A percentile compares a stretch with the other conserved stretches of the same genome.
Evolutionary conservation across 176 grass and related monocot species (phyloP).

Genomic region (Carex kokanica): DNA sequence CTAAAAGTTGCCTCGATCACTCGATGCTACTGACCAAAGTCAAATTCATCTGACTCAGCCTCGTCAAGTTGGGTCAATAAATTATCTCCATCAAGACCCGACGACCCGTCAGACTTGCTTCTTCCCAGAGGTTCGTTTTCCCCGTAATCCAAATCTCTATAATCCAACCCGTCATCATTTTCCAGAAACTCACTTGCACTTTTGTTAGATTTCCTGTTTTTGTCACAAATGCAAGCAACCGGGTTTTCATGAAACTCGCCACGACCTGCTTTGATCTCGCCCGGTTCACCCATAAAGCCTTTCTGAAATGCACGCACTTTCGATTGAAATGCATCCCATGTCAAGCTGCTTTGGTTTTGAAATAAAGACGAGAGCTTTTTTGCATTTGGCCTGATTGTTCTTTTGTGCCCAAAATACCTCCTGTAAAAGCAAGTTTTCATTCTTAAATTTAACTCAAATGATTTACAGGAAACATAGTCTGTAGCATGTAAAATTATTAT

Average conservation of each 20-base stretch:
- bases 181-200: constrained; percentile 32
- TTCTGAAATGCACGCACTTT: constrained; percentile 66
- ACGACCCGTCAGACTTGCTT: constrained; percentile 37
- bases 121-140: constrained; percentile 54
- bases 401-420: constrained; percentile 98
- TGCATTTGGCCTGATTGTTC: constrained; percentile 88
- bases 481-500: background rate
- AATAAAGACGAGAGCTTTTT: constrained; percentile 86
- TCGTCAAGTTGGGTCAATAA: constrained; percentile 30
- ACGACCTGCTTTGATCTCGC: constrained; percentile 76
- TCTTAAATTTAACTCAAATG: constrained; percentile 31
- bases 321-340: constrained; percentile 77
- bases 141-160: constrained; percentile 81
- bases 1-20: background rate
- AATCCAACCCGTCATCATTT: constrained; percentile 43
- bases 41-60: constrained; percentile 40
- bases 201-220: constrained; percentile 23
- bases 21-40: constrained; percentile 34
- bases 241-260: constrained; percentile 96
- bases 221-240: constrained; percentile 73
- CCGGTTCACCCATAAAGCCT: constrained; percentile 89
- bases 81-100: constrained; percentile 37
- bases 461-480: background rate
- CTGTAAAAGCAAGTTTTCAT: constrained; percentile 32
- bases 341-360: constrained; percentile 67